Percentiles rank a stretch among this genome's conserved stretches.
Conservation (phyloP, 164 flowering plant genomes). For the Vitis vinifera region ASM3070453v1 NC_081812.1:18424001-18424500, state of each 20-base stretch:
- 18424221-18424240: not conserved
- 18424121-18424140: no score
- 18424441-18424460: conserved; percentile 33
- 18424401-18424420: conserved; percentile 59
- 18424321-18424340: conserved; percentile 51
- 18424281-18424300: conserved; percentile 64
- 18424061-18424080: no score
- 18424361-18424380: conserved; percentile 56
- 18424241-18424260: conserved; percentile 22
- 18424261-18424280: conserved; percentile 57
- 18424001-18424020: no score
- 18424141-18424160: no score
- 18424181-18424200: no score
- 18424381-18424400: conserved; percentile 52
- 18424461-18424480: conserved; percentile 19
- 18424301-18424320: conserved; percentile 33
- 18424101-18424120: no score
- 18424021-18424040: no score
- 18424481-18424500: conserved; percentile 31
- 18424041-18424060: no score
- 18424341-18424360: conserved; percentile 55
- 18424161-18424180: no score
- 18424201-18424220: not conserved
- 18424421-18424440: conserved; percentile 67
- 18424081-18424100: no score